Conservation (phyloP, 2,329 filamentous ascomycete species). For the Cercospora zeina region DNA sequence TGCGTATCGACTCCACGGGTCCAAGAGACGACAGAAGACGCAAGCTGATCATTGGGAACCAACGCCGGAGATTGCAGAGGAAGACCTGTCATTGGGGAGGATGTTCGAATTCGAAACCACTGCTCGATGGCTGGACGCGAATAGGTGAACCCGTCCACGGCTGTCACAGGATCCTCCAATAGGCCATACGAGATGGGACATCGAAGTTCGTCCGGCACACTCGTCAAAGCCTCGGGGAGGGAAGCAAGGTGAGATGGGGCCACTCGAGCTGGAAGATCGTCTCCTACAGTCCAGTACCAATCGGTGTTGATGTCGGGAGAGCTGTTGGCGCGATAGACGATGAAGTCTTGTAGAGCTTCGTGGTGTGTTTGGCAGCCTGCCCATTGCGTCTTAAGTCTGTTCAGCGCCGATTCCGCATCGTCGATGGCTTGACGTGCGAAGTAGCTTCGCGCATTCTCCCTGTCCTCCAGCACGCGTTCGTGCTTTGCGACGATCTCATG, state of each 20-base stretch:
- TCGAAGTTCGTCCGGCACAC: constrained; percentile 32
- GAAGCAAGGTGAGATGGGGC: constrained; percentile 24
- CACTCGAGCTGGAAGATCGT: constrained; percentile 25
- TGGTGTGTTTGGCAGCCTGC: constrained; percentile 24
- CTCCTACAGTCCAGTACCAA: constrained; percentile 36
- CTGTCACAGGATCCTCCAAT: constrained; percentile 42
- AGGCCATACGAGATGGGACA: constrained; percentile 41
- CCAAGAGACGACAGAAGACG: constrained; percentile 34
- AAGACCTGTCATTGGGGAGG: constrained; percentile 40
- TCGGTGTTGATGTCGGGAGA: constrained; percentile 20
- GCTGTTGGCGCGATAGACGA: constrained; percentile 33
- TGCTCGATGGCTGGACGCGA: constrained; percentile 40
- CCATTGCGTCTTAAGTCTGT: constrained; percentile 22
- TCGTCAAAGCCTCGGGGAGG: constrained; percentile 21
- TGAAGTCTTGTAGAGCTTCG: constrained; percentile 33
- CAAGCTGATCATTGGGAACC: constrained; percentile 28
- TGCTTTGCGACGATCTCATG: constrained; percentile 22
- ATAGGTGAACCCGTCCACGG: constrained; percentile 40
- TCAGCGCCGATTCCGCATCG: constrained; percentile 10
- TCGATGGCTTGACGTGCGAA: not conserved
- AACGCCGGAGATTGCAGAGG: constrained; percentile 31
- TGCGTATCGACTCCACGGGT: constrained; percentile 22
- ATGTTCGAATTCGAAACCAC: constrained; percentile 39
- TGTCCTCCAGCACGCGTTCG: constrained; percentile 16
- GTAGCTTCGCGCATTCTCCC: constrained; percentile 4